These are phyloP conservation scores for Tricharina praecox DNA, from an alignment of 495 filamentous ascomycete genomes.

Conservation along the genomic window DNA sequence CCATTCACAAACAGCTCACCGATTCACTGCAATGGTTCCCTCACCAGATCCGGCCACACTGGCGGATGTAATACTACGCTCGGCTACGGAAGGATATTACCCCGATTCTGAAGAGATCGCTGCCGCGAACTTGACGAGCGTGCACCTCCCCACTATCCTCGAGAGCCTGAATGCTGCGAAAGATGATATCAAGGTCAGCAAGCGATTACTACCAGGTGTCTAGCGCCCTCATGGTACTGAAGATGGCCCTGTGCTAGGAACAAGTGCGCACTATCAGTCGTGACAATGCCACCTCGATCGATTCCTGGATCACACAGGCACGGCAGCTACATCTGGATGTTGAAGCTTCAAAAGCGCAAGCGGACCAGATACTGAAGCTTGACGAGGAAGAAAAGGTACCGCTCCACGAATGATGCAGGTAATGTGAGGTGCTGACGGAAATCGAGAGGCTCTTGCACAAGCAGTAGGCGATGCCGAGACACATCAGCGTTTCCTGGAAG, in stretches of 20 bases:
- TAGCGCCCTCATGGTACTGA: slow-evolving; percentile 1
- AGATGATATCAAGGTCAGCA: slow-evolving; percentile 39
- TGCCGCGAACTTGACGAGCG: slow-evolving; percentile 37
- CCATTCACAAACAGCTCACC: neutral
- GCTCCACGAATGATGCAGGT: neutral
- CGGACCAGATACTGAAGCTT: slow-evolving; percentile 44
- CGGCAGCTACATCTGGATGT: slow-evolving; percentile 48
- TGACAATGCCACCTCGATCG: slow-evolving; percentile 43
- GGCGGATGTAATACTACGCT: slow-evolving; percentile 34
- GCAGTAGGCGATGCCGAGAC: slow-evolving; percentile 39
- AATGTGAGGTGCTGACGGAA: slow-evolving; percentile 1
- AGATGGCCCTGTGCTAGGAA: slow-evolving; percentile 33
- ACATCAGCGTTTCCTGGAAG: slow-evolving; percentile 42
- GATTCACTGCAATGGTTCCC: neutral
- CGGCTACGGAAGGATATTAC: slow-evolving; percentile 41
- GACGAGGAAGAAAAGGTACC: slow-evolving; percentile 34
- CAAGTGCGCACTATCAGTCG: slow-evolving; percentile 42
- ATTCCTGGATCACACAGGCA: slow-evolving; percentile 56
- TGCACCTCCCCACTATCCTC: slow-evolving; percentile 38
- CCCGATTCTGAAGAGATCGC: slow-evolving; percentile 44
- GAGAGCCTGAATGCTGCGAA: slow-evolving; percentile 39
- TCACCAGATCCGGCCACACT: neutral
- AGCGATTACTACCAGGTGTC: slow-evolving; percentile 4
- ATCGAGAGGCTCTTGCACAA: slow-evolving; percentile 28
- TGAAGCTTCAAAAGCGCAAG: slow-evolving; percentile 39